Evolutionary conservation across 164 flowering plant species (phyloP).

Genomic region (Saururus chinensis): DNA sequence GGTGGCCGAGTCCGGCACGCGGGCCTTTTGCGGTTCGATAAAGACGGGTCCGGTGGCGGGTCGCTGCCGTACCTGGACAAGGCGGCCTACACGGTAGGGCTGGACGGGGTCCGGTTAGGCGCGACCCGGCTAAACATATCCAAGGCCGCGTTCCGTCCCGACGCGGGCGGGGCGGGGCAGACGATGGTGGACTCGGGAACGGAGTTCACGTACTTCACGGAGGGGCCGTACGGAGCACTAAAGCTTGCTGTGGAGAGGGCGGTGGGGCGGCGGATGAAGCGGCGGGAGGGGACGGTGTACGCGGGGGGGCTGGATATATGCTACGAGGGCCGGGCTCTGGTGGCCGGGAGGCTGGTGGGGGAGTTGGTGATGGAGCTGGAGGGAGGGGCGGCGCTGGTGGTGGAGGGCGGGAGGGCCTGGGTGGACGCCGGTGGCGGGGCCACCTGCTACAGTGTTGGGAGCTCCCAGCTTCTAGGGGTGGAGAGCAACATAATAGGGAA

Average conservation of each 20-base stretch:
- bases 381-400: slow-evolving; percentile 40
- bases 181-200: slow-evolving; percentile 76
- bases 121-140: slow-evolving; percentile 36
- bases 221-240: slow-evolving; percentile 47
- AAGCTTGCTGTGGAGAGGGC: slow-evolving; percentile 32
- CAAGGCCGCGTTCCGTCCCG: slow-evolving; percentile 37
- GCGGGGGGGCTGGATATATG: slow-evolving; percentile 53
- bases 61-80: slow-evolving; percentile 51
- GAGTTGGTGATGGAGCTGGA: slow-evolving; percentile 47
- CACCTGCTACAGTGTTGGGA: slow-evolving; percentile 54
- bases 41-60: slow-evolving; percentile 9
- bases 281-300: slow-evolving; percentile 42
- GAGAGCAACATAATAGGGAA: slow-evolving; percentile 68
- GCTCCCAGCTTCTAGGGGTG: slow-evolving; percentile 45
- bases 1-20: slow-evolving; percentile 26
- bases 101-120: slow-evolving; percentile 46
- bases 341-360: slow-evolving; percentile 48
- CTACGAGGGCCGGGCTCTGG: slow-evolving; percentile 26
- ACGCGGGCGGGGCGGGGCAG: slow-evolving; percentile 61
- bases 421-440: slow-evolving; percentile 47
- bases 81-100: slow-evolving; percentile 45
- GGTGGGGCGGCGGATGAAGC: slow-evolving; percentile 25
- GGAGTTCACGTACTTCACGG: slow-evolving; percentile 57
- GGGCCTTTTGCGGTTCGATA: slow-evolving; percentile 25
- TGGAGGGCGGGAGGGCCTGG: slow-evolving; percentile 25